These are phyloP conservation scores for Sutorius australiensis DNA, from an alignment of 768 basidiomycete species.

Conservation along the genomic window DNA sequence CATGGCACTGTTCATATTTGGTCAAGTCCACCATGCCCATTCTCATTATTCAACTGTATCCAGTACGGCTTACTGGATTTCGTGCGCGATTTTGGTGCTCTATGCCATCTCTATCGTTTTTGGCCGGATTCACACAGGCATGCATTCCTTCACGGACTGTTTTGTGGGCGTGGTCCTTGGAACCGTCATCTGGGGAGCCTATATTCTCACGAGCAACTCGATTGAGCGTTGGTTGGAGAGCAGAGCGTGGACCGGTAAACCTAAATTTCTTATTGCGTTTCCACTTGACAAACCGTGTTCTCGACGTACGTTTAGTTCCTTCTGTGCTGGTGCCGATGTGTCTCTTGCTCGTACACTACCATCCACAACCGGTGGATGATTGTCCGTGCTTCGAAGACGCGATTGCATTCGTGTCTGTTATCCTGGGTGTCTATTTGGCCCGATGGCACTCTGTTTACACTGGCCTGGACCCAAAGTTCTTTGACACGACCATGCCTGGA, in stretches of 20 bases:
- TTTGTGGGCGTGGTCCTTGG: slow-evolving; percentile 62
- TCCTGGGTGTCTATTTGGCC: slow-evolving; percentile 67
- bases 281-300: slow-evolving; percentile 6
- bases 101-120: slow-evolving; percentile 74
- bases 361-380: slow-evolving; percentile 93
- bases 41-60: slow-evolving; percentile 40
- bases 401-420: slow-evolving; percentile 85
- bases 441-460: slow-evolving; percentile 56
- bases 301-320: slow-evolving; percentile 43
- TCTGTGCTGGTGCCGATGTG: slow-evolving; percentile 57
- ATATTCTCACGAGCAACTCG: slow-evolving; percentile 31
- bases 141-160: slow-evolving; percentile 86
- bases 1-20: slow-evolving; percentile 77
- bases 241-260: slow-evolving; percentile 35
- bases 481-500: slow-evolving; percentile 51
- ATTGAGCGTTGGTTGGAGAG: slow-evolving; percentile 44
- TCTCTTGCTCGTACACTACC: slow-evolving; percentile 76
- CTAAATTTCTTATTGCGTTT: slow-evolving; percentile 16
- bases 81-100: slow-evolving; percentile 43
- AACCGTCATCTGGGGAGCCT: slow-evolving; percentile 54
- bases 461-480: slow-evolving; percentile 36
- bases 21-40: slow-evolving; percentile 53
- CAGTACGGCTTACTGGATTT: slow-evolving; percentile 37
- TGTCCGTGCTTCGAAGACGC: slow-evolving; percentile 99
- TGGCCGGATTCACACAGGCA: slow-evolving; percentile 79